Percentiles rank a stretch among this genome's conserved stretches.
phyloP scores from a whole-genome alignment of 257 asterid species.

The Primulina tabacum region DNA sequence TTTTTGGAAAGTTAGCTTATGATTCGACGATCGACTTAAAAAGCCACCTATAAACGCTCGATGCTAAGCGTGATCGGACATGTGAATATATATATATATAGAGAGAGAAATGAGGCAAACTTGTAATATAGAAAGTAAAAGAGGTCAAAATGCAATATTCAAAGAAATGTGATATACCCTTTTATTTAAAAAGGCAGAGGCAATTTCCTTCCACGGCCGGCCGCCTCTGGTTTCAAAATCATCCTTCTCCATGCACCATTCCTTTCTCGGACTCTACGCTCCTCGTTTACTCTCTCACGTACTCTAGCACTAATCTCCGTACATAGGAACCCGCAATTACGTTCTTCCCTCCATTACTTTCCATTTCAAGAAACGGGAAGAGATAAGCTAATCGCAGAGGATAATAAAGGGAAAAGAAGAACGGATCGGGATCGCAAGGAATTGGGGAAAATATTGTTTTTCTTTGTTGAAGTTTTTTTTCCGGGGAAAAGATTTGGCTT shows the following conservation, averaged over 20 bases:
- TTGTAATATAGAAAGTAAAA: too few relatives aligned
- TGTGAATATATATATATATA: too few relatives aligned
- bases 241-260: slow-evolving; percentile 17
- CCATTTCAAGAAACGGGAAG: slow-evolving; percentile 9
- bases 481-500: slow-evolving; percentile 25
- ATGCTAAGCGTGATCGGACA: too few relatives aligned
- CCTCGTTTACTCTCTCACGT: background rate
- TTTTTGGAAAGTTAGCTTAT: too few relatives aligned
- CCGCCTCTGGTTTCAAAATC: background rate
- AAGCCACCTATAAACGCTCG: too few relatives aligned
- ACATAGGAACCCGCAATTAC: slow-evolving; percentile 14
- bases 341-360: slow-evolving; percentile 23
- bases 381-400: background rate
- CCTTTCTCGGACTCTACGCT: slow-evolving; percentile 47
- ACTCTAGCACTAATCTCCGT: slow-evolving; percentile 22
- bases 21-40: too few relatives aligned
- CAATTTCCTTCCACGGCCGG: background rate
- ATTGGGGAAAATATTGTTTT: slow-evolving; percentile 10
- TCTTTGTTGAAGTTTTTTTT: background rate
- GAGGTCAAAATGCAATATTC: background rate
- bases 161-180: too few relatives aligned
- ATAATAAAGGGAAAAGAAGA: background rate
- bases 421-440: slow-evolving; percentile 4
- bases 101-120: too few relatives aligned
- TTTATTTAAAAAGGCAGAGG: too few relatives aligned